A percentile compares a stretch with the other conserved stretches of the same genome.
Evolutionary conservation across 2,329 filamentous ascomycete species (phyloP).

Genomic region (Rhynchosporium agropyri): DNA sequence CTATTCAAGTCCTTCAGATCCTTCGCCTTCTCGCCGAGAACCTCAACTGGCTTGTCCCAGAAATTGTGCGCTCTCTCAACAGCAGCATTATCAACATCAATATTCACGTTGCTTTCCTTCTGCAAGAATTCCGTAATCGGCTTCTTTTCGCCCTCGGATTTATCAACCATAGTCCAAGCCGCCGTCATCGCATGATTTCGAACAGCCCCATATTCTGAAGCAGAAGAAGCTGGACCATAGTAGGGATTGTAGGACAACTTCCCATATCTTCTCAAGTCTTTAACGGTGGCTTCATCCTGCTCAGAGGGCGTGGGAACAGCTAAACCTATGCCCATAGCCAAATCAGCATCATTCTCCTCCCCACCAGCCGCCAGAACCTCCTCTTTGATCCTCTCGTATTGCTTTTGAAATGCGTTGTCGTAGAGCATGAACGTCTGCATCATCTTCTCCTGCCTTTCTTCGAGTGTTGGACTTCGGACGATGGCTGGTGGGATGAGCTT

Average conservation of each 20-base stretch:
- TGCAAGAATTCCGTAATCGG: neutral
- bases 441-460: conserved; percentile 8
- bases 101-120: neutral
- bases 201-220: too few relatives aligned
- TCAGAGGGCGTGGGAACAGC: neutral
- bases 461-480: conserved; percentile 4
- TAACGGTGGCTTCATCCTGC: neutral
- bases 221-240: too few relatives aligned
- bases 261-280: neutral
- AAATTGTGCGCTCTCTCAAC: neutral
- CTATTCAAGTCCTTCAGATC: conserved; percentile 11
- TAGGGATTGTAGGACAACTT: too few relatives aligned
- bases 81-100: conserved; percentile 3
- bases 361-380: neutral
- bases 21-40: neutral
- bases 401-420: conserved; percentile 7
- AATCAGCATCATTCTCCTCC: neutral
- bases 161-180: too few relatives aligned
- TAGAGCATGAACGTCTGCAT: conserved; percentile 8
- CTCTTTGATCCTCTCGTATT: conserved; percentile 1
- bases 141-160: neutral
- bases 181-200: too few relatives aligned
- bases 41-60: conserved; percentile 1
- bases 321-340: too few relatives aligned
- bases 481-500: neutral